Evolutionary conservation across 2,329 filamentous ascomycete species (phyloP).

Genomic region (Xylaria digitata): DNA sequence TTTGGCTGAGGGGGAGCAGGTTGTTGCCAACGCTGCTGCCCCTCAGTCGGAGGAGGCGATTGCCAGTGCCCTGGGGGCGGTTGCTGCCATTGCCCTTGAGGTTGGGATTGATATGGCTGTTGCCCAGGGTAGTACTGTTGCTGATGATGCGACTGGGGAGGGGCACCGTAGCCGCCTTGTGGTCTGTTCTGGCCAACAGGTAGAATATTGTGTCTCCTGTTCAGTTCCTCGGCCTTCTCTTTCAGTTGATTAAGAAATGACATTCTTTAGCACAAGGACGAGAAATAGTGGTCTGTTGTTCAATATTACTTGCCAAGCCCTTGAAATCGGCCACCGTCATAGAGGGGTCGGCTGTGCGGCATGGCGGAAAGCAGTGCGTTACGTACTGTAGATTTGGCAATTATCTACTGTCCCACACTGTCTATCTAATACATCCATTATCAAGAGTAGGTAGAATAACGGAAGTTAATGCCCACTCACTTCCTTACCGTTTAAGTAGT

Average conservation of each 20-base stretch:
- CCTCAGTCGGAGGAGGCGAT: slow-evolving; percentile 22
- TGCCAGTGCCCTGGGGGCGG: slow-evolving; percentile 30
- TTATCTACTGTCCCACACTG: neutral
- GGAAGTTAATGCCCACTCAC: too few species aligned
- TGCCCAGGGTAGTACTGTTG: slow-evolving; percentile 44
- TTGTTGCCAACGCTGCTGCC: slow-evolving; percentile 16
- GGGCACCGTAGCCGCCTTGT: slow-evolving; percentile 37
- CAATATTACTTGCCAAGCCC: neutral
- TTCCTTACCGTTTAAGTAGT: neutral
- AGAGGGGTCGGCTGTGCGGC: slow-evolving; percentile 3
- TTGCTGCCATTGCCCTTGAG: slow-evolving; percentile 36
- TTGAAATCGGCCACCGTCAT: neutral
- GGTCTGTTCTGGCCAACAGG: slow-evolving; percentile 41
- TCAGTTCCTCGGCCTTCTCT: slow-evolving; percentile 53
- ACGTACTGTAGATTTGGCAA: neutral
- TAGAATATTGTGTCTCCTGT: slow-evolving; percentile 47
- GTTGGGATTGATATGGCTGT: slow-evolving; percentile 38
- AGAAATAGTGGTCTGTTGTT: neutral
- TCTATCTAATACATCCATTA: neutral
- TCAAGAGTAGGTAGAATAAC: too few species aligned
- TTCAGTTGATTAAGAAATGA: slow-evolving; percentile 54
- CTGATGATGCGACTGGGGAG: slow-evolving; percentile 25
- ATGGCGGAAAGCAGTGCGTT: neutral
- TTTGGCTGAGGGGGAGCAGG: slow-evolving; percentile 36
- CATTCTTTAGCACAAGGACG: slow-evolving; percentile 32